Base-by-base conservation (phyloP, 2,329 filamentous ascomycete species). In the Cladosporium phlei region DNA sequence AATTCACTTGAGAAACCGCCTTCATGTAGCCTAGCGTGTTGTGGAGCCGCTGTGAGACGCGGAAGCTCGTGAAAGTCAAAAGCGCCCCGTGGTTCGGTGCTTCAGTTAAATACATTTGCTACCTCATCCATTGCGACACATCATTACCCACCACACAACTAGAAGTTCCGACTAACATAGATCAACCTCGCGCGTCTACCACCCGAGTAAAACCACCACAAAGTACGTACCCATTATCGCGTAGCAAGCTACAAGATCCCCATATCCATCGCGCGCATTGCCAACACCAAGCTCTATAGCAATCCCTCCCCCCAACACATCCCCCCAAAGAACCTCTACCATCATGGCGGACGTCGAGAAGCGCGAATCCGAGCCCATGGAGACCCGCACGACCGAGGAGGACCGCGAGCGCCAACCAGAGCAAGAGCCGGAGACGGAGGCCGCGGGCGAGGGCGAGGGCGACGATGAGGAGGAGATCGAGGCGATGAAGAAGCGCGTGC, bases 401-500 rank as follows among this genome's bases (percentile, higher is more conserved):
- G 42, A 29, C 11, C 42, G 19, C 42, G 24, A 35, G 17, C 14
- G 21, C 24, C 22, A 34, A 11, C 40, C 12, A n/a, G 40, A 34
- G 25, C 38, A 17, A 10, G 37, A 38, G 21, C 20, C 45, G 16
- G 40, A 43, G 11, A 29, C 39, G 20, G 53, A 56, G 38, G 44
- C 46, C 49, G 43, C 50, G 21, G 52, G 47, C 38, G 58, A 59
- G 20, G 59, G 60, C 34, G 60, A 61, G 42, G 62, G 64, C 29
- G 55, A 58, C 19, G 64, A 66, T 39, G 64, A 67, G 49, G 65
- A 66, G 43, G 65, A 67, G 55, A 74, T 75, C 51, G 65, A 66
- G 19, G 71, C 70, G 16, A 76, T 76, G 73, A 74, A 74, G 63
- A 70, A 72, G 61, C 71, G 72, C 58, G 72, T 76, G 17, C 68